Conservation (phyloP, 768 basidiomycete species). For the Tulasnella sp. region DNA sequence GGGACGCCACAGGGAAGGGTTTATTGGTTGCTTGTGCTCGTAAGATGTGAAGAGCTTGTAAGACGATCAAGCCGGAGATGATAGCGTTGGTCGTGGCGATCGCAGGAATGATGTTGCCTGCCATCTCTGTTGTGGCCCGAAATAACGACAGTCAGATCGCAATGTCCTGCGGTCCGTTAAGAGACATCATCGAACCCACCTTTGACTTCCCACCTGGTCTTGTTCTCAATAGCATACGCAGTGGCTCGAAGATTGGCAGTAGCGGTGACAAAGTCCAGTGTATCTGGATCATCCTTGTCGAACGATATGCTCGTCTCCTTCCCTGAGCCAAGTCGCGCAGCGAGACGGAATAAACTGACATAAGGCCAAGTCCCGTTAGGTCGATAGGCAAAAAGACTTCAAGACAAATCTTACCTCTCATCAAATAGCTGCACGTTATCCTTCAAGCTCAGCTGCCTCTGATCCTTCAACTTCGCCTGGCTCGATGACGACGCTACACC, state of each 20-base stretch:
- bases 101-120: conserved; percentile 98
- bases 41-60: conserved; percentile 87
- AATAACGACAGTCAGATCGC: not conserved
- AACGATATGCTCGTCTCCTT: conserved; percentile 74
- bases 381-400: not conserved
- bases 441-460: conserved; percentile 70
- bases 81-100: conserved; percentile 99
- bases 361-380: not conserved
- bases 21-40: conserved; percentile 46
- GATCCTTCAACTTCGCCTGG: conserved; percentile 70
- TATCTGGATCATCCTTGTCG: conserved; percentile 98
- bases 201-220: conserved; percentile 97
- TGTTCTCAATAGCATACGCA: conserved; percentile 84
- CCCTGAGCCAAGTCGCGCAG: conserved; percentile 64
- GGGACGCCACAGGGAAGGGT: conserved; percentile 7
- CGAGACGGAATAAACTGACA: conserved; percentile 75
- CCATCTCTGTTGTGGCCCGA: conserved; percentile 72
- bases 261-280: conserved; percentile 94
- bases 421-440: conserved; percentile 85
- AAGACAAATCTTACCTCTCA: conserved; percentile 61
- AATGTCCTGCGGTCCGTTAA: no score
- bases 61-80: conserved; percentile 90
- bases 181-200: conserved; percentile 50
- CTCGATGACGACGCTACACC: not conserved
- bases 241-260: conserved; percentile 89